Percentiles rank a stretch among this genome's conserved stretches.
Evolutionary conservation across 306 rosid species (phyloP).

Genomic region (Oemleria cerasiformis): DNA sequence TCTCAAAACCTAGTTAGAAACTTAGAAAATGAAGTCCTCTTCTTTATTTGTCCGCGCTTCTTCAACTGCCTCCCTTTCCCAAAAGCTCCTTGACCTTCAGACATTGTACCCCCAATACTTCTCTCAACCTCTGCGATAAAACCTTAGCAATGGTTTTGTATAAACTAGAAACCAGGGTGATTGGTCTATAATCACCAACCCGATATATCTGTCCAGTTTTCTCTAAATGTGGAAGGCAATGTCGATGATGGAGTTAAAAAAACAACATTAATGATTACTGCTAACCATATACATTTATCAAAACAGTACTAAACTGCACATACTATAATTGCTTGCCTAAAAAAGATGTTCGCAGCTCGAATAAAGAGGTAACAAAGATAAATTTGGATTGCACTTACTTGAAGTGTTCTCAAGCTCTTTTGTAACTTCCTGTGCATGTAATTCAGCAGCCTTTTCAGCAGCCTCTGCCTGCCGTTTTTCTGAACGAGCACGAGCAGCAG

Average conservation of each 20-base stretch:
- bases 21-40: no score
- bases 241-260: neutral
- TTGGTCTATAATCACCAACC: no score
- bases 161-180: no score
- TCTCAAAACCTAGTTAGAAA: no score
- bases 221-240: neutral
- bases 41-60: no score
- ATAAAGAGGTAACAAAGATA: neutral
- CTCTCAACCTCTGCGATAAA: no score
- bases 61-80: no score
- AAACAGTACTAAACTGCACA: neutral
- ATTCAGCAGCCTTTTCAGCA: constrained; percentile 76
- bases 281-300: neutral
- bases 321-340: neutral
- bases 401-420: constrained; percentile 94
- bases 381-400: constrained; percentile 44
- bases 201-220: neutral
- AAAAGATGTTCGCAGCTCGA: neutral
- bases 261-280: neutral
- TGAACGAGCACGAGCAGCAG: constrained; percentile 86
- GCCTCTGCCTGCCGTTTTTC: constrained; percentile 90
- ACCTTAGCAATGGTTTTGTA: no score
- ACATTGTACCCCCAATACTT: no score
- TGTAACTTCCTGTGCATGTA: constrained; percentile 67
- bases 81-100: no score